A percentile compares a stretch with the other conserved stretches of the same genome.
These are phyloP conservation scores for Brassica carinata DNA, from an alignment of 345 rosid species.

Conservation along the genomic window DNA sequence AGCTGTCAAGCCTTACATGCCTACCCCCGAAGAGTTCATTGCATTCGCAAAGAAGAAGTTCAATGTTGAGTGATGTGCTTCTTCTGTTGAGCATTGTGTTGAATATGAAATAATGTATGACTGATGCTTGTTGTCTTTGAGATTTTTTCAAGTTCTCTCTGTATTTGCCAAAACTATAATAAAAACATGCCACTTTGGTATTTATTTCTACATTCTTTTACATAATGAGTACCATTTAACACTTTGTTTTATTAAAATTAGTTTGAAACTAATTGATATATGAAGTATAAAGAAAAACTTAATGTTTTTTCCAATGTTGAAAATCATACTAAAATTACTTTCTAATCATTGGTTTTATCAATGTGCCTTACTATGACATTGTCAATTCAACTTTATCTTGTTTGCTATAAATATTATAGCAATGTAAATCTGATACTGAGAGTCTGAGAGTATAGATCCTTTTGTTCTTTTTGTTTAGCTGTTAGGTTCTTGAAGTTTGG, in stretches of 20 bases:
- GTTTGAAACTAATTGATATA: too few species aligned
- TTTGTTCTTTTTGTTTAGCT: neutral
- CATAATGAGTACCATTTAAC: neutral
- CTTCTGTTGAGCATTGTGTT: neutral
- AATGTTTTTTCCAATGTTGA: too few species aligned
- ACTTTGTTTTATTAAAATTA: neutral
- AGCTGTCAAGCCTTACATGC: slow-evolving; percentile 19
- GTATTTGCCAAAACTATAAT: neutral
- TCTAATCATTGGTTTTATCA: neutral
- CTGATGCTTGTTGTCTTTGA: neutral
- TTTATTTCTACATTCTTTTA: neutral
- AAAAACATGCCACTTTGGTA: neutral
- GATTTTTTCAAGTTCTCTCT: neutral
- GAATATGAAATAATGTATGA: neutral
- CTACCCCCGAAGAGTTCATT: slow-evolving; percentile 2
- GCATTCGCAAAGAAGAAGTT: slow-evolving; percentile 19
- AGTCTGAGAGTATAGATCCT: neutral
- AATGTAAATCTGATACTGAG: neutral
- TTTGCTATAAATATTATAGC: neutral
- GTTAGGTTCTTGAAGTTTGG: neutral
- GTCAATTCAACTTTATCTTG: neutral
- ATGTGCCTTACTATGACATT: neutral
- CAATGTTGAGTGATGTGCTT: neutral
- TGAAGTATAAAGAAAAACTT: neutral
- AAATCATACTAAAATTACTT: too few species aligned